phyloP scores from a whole-genome alignment of 768 basidiomycete species.

The Piloderma croceum region DNA sequence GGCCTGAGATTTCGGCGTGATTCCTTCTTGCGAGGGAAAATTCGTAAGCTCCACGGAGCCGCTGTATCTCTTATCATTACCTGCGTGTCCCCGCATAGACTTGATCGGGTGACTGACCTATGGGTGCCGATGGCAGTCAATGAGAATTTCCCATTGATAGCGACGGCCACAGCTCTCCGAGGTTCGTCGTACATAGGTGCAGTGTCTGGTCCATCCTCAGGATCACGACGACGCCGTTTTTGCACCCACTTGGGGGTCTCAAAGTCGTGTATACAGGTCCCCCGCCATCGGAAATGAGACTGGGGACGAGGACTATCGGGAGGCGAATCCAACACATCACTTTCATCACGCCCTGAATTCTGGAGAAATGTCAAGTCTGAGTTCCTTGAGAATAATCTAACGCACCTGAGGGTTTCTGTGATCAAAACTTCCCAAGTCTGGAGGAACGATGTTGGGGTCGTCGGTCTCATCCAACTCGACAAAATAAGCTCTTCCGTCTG shows the following conservation, averaged over 20 bases:
- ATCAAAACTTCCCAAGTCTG: too few relatives aligned
- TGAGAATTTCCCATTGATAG: constrained; percentile 77
- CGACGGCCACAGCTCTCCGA: constrained; percentile 55
- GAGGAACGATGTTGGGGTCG: constrained; percentile 19
- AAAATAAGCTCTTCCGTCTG: constrained; percentile 78
- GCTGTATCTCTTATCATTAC: too few relatives aligned
- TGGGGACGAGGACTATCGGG: constrained; percentile 3
- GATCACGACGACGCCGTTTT: constrained; percentile 59
- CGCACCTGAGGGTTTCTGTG: too few relatives aligned
- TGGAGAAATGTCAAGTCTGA: too few relatives aligned
- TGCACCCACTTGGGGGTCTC: constrained; percentile 74
- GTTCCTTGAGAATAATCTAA: too few relatives aligned
- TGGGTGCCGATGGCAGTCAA: constrained; percentile 74
- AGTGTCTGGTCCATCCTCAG: constrained; percentile 32
- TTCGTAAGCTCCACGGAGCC: constrained; percentile 63
- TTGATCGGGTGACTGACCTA: too few relatives aligned
- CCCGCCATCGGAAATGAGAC: constrained; percentile 48
- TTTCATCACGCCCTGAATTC: too few relatives aligned
- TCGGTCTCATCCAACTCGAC: constrained; percentile 53
- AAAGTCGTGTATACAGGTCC: constrained; percentile 75
- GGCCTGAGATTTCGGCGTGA: constrained; percentile 52
- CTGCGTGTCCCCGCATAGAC: too few relatives aligned
- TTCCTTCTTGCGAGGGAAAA: constrained; percentile 61
- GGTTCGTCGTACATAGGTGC: constrained; percentile 53
- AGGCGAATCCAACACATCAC: too few relatives aligned